Conservation (phyloP, 2,329 filamentous ascomycete genomes). For the Aspergillus pseudotamarii region DNA sequence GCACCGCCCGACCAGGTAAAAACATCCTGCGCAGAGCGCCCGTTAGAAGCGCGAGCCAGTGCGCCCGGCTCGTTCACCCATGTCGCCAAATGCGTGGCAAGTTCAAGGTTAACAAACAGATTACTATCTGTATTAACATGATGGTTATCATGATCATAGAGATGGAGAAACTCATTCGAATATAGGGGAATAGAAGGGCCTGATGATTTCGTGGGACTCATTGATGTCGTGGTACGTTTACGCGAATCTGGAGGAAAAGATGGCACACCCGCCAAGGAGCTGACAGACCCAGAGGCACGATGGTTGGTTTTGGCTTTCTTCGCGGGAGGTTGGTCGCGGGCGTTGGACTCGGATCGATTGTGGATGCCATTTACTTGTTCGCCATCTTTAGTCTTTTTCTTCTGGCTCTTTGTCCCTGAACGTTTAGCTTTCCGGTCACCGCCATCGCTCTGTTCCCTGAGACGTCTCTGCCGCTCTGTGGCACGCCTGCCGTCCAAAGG, state of each 20-base stretch:
- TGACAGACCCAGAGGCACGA: conserved; percentile 74
- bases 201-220: conserved; percentile 71
- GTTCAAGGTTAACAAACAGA: conserved; percentile 72
- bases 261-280: conserved; percentile 67
- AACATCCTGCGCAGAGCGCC: conserved; percentile 65
- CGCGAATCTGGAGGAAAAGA: conserved; percentile 64
- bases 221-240: conserved; percentile 64
- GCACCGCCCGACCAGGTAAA: conserved; percentile 65
- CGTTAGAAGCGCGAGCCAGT: conserved; percentile 68
- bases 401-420: conserved; percentile 76
- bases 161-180: conserved; percentile 72
- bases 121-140: conserved; percentile 69
- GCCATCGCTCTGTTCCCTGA: conserved; percentile 61
- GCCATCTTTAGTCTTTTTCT: conserved; percentile 79
- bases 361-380: conserved; percentile 55
- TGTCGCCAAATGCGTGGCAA: conserved; percentile 72
- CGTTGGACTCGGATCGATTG: conserved; percentile 59
- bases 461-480: conserved; percentile 68
- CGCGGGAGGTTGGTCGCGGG: conserved; percentile 57
- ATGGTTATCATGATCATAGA: conserved; percentile 67
- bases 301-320: conserved; percentile 86
- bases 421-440: conserved; percentile 74
- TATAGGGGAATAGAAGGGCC: conserved; percentile 69
- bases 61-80: conserved; percentile 78
- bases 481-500: conserved; percentile 73